Percentiles rank a stretch among this genome's conserved stretches.
Evolutionary conservation across 331 rosid species (phyloP).

Genomic region (Ulmus americana): DNA sequence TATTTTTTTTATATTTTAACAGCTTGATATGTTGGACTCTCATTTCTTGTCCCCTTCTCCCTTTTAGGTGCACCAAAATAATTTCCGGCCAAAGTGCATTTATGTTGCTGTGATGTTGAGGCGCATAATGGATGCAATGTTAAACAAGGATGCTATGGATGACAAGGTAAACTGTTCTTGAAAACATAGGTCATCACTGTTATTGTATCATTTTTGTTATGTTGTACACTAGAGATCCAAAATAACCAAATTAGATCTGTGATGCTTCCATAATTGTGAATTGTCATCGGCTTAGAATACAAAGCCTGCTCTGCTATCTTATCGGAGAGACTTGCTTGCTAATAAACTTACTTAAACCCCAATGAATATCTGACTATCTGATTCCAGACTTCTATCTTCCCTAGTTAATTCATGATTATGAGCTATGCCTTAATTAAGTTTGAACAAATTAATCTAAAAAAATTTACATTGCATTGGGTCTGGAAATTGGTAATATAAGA

Average conservation of each 20-base stretch:
- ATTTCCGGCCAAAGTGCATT: conserved; percentile 74
- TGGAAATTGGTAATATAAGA: background rate
- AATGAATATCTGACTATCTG: too few relatives aligned
- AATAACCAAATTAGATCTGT: background rate
- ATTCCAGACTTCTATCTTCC: too few relatives aligned
- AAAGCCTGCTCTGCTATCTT: too few relatives aligned
- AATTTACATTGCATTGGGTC: background rate
- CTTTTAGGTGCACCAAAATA: conserved; percentile 47
- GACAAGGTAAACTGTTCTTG: conserved; percentile 58
- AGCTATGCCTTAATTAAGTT: background rate
- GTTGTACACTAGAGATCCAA: background rate
- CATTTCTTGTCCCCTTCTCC: conserved; percentile 1
- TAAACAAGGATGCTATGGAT: conserved; percentile 86
- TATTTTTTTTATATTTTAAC: background rate
- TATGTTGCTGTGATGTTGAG: conserved; percentile 85
- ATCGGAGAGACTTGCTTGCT: too few relatives aligned
- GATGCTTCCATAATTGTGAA: too few relatives aligned
- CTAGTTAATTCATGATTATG: background rate
- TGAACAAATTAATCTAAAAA: background rate
- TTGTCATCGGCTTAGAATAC: too few relatives aligned
- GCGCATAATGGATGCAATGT: conserved; percentile 83
- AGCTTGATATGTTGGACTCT: conserved; percentile 10
- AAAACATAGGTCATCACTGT: background rate
- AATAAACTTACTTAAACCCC: too few relatives aligned
- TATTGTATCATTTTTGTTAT: background rate